Percentiles rank a stretch among this genome's conserved stretches.
Evolutionary conservation across 139 green algal species (phyloP).

Genomic region (Chlamydomonas sp.): DNA sequence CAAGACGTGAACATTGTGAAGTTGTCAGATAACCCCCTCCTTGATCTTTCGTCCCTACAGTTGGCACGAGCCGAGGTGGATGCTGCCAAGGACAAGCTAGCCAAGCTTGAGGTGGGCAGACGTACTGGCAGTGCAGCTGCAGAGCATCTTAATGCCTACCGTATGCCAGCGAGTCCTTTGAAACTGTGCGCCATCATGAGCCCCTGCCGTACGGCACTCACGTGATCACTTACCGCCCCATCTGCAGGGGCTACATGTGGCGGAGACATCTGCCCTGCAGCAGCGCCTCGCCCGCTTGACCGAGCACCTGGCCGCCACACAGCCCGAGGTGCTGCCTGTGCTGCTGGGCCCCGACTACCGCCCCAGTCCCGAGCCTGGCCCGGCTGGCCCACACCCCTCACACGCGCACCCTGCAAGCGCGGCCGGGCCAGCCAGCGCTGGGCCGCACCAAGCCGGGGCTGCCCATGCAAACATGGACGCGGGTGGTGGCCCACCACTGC

Average conservation of each 20-base stretch:
- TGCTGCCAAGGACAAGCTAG: constrained; percentile 11
- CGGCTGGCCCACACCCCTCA: no score
- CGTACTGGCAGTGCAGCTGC: neutral
- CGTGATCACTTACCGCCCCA: no score
- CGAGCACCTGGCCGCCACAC: constrained; percentile 4
- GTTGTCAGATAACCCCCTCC: no score
- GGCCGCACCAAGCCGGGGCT: no score
- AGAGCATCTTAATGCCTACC: neutral
- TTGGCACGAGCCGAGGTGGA: constrained; percentile 29
- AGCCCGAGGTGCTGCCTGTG: constrained; percentile 27
- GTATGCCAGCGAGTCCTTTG: neutral
- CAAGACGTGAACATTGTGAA: no score
- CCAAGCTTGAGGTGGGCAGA: neutral
- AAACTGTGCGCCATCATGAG: neutral
- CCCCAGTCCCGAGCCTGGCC: no score
- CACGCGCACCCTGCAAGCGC: no score
- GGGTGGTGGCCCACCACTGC: neutral
- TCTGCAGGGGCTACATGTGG: constrained; percentile 10
- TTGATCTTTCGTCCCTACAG: neutral
- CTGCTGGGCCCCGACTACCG: constrained; percentile 8
- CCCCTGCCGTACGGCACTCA: no score
- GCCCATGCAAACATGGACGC: no score
- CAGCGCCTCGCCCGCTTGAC: constrained; percentile 1
- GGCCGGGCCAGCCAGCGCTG: no score
- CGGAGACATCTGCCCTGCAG: constrained; percentile 5